A percentile compares a stretch with the other conserved stretches of the same genome.
phyloP scores from a whole-genome alignment of 441 rosid genomes.

The Manihot esculenta region DNA sequence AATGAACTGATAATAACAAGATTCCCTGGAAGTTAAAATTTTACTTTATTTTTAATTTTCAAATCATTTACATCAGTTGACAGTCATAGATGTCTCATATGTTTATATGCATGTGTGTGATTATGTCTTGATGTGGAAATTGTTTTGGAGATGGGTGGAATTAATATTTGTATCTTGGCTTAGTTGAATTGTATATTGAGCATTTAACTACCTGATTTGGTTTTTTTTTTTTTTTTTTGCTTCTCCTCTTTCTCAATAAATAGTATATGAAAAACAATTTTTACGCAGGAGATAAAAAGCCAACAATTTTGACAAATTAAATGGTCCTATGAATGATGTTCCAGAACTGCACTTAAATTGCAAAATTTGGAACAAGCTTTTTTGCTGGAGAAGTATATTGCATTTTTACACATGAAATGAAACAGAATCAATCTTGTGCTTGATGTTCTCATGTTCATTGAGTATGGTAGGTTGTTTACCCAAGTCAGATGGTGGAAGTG shows the following conservation, averaged over 20 bases:
- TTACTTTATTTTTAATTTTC: background rate
- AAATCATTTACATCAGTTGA: background rate
- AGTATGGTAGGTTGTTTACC: background rate
- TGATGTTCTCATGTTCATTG: background rate
- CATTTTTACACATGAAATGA: conserved; percentile 1
- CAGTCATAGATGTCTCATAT: too few species aligned
- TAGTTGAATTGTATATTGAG: background rate
- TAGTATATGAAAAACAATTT: background rate
- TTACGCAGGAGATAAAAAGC: background rate
- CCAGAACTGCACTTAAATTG: background rate
- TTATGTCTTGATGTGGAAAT: background rate
- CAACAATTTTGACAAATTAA: background rate
- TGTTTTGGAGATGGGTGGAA: background rate
- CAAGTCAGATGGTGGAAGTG: background rate
- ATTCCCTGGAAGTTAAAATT: background rate
- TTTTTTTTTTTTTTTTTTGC: background rate
- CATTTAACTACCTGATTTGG: background rate
- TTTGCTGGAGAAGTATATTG: background rate
- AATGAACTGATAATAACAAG: background rate
- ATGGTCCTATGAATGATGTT: background rate
- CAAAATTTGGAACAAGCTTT: background rate
- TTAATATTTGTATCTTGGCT: background rate
- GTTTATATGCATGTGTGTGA: background rate
- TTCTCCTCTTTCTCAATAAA: background rate
- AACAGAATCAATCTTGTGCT: background rate